Percentiles rank a stretch among this genome's conserved stretches.
These are phyloP conservation scores for Marsdenia floribunda DNA, from an alignment of 257 asterid genomes.

Conservation along the genomic window DNA sequence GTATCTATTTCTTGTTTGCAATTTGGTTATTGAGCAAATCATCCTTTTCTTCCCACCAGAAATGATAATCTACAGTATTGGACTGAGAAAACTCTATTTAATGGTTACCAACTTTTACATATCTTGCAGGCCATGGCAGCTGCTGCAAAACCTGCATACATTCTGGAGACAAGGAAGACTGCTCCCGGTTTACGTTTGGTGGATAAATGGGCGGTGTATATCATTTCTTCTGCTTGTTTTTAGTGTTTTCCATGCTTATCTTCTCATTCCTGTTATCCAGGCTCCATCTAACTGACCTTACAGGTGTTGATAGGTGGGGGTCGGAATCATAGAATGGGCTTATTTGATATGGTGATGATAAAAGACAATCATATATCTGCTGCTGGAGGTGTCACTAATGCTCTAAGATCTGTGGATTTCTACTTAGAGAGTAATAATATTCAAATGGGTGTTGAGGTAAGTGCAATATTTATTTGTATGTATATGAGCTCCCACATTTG, in stretches of 20 bases:
- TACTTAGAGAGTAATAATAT: slow-evolving; percentile 65
- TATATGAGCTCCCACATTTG: neutral
- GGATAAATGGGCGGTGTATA: slow-evolving; percentile 99
- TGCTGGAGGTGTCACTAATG: slow-evolving; percentile 76
- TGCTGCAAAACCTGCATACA: slow-evolving; percentile 85
- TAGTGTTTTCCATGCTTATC: neutral
- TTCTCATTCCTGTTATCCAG: slow-evolving; percentile 9
- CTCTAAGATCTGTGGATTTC: slow-evolving; percentile 74
- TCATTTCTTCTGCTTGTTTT: slow-evolving; percentile 30
- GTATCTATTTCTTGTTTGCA: neutral
- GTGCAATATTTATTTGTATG: neutral
- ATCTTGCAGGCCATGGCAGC: slow-evolving; percentile 82
- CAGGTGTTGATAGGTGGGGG: slow-evolving; percentile 96
- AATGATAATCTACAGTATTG: neutral
- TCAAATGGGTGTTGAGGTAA: slow-evolving; percentile 93
- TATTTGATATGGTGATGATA: slow-evolving; percentile 95
- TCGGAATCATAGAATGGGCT: slow-evolving; percentile 91
- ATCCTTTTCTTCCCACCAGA: neutral
- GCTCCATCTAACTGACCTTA: slow-evolving; percentile 9
- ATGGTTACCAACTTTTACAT: slow-evolving; percentile 4
- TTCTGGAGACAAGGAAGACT: slow-evolving; percentile 91
- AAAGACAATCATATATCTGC: slow-evolving; percentile 94
- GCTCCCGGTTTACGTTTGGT: slow-evolving; percentile 95
- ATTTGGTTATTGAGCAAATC: neutral
- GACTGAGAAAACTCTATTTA: neutral